Conservation (phyloP, 2,329 filamentous ascomycete genomes). For the Alternaria gaisen region DNA sequence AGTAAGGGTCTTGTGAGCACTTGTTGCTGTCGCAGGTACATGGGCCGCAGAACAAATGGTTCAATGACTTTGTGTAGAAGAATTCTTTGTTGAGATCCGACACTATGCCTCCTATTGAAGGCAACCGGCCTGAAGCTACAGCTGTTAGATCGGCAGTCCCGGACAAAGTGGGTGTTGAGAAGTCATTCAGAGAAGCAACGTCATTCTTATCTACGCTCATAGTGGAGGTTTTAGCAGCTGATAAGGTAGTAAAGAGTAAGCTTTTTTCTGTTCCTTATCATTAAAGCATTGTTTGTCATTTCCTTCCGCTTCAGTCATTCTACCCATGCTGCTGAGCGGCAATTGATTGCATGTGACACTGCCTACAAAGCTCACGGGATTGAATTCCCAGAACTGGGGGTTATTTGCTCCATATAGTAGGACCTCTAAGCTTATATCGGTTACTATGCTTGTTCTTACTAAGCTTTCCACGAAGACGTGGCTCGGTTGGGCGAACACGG, state of each 20-base stretch:
- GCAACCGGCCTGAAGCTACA: not conserved
- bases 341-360: not conserved
- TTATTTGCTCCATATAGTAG: not conserved
- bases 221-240: not conserved
- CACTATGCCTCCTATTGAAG: not conserved
- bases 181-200: not conserved
- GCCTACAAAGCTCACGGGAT: not conserved
- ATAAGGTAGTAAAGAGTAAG: not conserved
- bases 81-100: rapidly evolving
- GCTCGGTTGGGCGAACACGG: too few relatives aligned
- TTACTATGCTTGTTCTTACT: too few relatives aligned
- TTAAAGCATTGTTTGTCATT: not conserved
- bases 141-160: not conserved
- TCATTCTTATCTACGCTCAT: not conserved
- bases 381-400: not conserved
- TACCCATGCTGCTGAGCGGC: not conserved
- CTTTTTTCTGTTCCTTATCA: not conserved
- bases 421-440: not conserved
- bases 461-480: too few relatives aligned
- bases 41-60: not conserved
- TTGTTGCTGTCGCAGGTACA: not conserved
- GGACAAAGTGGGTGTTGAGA: not conserved
- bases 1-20: not conserved
- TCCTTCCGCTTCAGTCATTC: not conserved
- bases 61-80: not conserved